phyloP scores from a whole-genome alignment of 2,329 filamentous ascomycete genomes.

The Periconia sp. region DNA sequence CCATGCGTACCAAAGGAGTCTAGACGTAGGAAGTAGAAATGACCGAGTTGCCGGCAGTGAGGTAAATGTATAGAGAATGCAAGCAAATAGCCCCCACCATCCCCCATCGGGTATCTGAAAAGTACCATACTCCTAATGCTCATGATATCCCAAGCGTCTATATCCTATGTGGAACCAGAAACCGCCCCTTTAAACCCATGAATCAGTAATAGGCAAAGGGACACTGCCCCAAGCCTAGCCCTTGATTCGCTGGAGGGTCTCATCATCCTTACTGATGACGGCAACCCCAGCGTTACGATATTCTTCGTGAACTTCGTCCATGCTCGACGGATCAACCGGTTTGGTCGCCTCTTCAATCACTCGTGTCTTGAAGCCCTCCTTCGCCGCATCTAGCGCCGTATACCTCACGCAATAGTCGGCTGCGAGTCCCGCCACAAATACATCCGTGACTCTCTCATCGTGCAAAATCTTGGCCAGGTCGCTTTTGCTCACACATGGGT shows the following conservation, averaged over 20 bases:
- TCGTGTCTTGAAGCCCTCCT: conserved; percentile 77
- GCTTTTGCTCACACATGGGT: conserved; percentile 64
- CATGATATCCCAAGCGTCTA: too few relatives aligned
- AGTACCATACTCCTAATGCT: too few relatives aligned
- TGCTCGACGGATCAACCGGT: conserved; percentile 68
- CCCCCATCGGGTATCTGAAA: conserved; percentile 14
- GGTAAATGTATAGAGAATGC: too few relatives aligned
- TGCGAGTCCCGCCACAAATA: conserved; percentile 86
- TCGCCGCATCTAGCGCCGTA: conserved; percentile 78
- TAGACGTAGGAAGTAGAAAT: not conserved
- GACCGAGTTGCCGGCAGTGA: not conserved
- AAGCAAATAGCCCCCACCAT: not conserved
- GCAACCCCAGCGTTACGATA: conserved; percentile 66
- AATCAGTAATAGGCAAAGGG: too few relatives aligned
- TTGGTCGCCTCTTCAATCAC: conserved; percentile 80
- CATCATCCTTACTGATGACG: conserved; percentile 64
- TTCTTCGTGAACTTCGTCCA: conserved; percentile 62
- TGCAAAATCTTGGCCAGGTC: conserved; percentile 67
- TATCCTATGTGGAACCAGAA: too few relatives aligned
- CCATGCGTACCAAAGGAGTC: not conserved
- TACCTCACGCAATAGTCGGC: conserved; percentile 87
- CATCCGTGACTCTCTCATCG: conserved; percentile 69
- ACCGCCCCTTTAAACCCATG: too few relatives aligned
- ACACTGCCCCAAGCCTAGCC: too few relatives aligned
- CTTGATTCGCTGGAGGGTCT: not conserved